A percentile compares a stretch with the other conserved stretches of the same genome.
Conservation (phyloP, 805 yeast genomes). For the Ogataea pini region DNA sequence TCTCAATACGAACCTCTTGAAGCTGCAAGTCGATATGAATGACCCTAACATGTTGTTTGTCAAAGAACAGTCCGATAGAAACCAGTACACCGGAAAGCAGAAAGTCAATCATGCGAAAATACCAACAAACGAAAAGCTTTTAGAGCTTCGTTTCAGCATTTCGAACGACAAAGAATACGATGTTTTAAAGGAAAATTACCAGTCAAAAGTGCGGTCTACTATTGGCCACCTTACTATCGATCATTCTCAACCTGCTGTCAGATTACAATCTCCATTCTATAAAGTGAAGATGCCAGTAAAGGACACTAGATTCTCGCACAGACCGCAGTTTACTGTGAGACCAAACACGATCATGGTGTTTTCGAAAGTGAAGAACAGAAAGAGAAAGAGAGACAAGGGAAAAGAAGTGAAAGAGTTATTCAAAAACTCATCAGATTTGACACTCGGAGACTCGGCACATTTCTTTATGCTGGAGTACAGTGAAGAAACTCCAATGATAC, state of each 20-base stretch:
- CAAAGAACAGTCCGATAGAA: conserved; percentile 35
- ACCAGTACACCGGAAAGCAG: conserved; percentile 12
- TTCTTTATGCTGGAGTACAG: conserved; percentile 83
- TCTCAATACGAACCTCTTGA: conserved; percentile 36
- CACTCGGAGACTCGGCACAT: conserved; percentile 80
- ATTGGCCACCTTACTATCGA: conserved; percentile 89
- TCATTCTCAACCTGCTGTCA: conserved; percentile 83
- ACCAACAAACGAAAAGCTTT: conserved; percentile 54
- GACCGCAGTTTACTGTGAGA: conserved; percentile 72
- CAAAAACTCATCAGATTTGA: conserved; percentile 68
- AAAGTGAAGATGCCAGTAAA: conserved; percentile 70
- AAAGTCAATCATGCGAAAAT: conserved; percentile 37
- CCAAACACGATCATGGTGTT: conserved; percentile 79
- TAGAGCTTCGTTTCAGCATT: conserved; percentile 69
- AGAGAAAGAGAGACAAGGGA: conserved; percentile 87
- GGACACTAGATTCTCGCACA: conserved; percentile 76
- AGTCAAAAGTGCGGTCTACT: conserved; percentile 88
- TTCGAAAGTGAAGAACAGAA: conserved; percentile 71
- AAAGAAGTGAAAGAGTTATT: conserved; percentile 76
- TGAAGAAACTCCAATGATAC: conserved; percentile 80
- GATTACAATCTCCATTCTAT: conserved; percentile 89
- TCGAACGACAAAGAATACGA: conserved; percentile 91
- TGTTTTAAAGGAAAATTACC: conserved; percentile 78
- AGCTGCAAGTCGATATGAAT: conserved; percentile 73
- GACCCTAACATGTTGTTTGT: conserved; percentile 79